Evolutionary conservation across 164 flowering plant species (phyloP).

Genomic region (Taxillus chinensis): DNA sequence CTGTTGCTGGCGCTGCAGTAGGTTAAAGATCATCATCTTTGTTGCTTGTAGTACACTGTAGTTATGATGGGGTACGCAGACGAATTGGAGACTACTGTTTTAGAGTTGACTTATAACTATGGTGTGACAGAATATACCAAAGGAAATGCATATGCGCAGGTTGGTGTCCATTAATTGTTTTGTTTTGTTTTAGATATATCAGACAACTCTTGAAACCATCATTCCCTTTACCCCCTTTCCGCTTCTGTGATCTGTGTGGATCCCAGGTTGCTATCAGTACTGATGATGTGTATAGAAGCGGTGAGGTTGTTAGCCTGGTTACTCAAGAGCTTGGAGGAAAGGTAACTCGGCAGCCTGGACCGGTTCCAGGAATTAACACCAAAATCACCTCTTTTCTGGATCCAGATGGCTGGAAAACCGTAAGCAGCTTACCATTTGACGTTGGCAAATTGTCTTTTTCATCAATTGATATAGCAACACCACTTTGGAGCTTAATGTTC

Average conservation of each 20-base stretch:
- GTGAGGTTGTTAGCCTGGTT: slow-evolving; percentile 60
- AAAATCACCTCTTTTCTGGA: slow-evolving; percentile 82
- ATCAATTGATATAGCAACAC: background rate
- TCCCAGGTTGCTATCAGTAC: slow-evolving; percentile 83
- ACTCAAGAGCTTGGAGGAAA: slow-evolving; percentile 95
- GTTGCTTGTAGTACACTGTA: slow-evolving; percentile 49
- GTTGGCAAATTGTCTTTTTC: background rate
- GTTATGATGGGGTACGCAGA: slow-evolving; percentile 93
- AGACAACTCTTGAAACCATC: too few species aligned
- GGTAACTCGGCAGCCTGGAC: slow-evolving; percentile 87
- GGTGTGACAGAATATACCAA: slow-evolving; percentile 95
- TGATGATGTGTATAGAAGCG: slow-evolving; percentile 89
- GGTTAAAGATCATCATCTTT: background rate
- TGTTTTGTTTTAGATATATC: background rate
- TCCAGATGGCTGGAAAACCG: slow-evolving; percentile 99
- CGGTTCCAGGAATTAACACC: slow-evolving; percentile 88
- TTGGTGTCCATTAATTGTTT: slow-evolving; percentile 9
- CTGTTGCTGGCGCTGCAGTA: background rate
- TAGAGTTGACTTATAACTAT: slow-evolving; percentile 90
- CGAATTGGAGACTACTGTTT: slow-evolving; percentile 67
- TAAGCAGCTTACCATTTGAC: slow-evolving; percentile 20
- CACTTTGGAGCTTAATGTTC: background rate
- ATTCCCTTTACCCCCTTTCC: too few species aligned
- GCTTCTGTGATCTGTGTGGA: background rate
- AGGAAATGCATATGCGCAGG: slow-evolving; percentile 99